These are phyloP conservation scores for Arctostaphylos glauca DNA, from an alignment of 148 eudicot genomes.

Conservation along the genomic window DNA sequence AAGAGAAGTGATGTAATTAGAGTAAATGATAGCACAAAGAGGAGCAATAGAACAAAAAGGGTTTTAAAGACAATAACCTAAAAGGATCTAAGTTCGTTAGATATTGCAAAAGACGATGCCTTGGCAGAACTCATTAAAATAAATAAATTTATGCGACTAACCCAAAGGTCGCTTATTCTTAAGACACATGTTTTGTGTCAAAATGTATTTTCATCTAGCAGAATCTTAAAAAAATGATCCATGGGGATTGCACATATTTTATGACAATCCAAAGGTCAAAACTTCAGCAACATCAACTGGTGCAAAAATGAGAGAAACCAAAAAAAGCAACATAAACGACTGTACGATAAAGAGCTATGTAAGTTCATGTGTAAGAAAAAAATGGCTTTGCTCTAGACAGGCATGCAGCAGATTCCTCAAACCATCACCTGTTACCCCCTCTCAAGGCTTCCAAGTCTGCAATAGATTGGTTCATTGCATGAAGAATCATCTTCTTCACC, in stretches of 20 bases:
- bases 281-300: neutral
- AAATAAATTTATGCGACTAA: neutral
- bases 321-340: neutral
- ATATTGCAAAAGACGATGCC: neutral
- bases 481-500: conserved; percentile 92
- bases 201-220: neutral
- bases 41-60: too few relatives aligned
- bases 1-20: too few relatives aligned
- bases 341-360: neutral
- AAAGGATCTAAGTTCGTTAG: neutral
- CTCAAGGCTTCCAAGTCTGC: conserved; percentile 44
- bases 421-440: neutral
- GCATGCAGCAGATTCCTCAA: conserved; percentile 2
- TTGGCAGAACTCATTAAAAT: neutral
- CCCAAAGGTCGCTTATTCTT: neutral
- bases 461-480: conserved; percentile 60
- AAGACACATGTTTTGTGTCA: neutral
- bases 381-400: neutral
- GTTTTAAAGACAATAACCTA: too few relatives aligned
- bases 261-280: conserved; percentile 21
- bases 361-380: neutral
- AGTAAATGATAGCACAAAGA: too few relatives aligned
- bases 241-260: neutral
- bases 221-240: conserved; percentile 11
- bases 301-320: neutral